A percentile compares a stretch with the other conserved stretches of the same genome.
Evolutionary conservation across 495 filamentous ascomycete genomes (phyloP).

Genomic region (Parmelia sp.): DNA sequence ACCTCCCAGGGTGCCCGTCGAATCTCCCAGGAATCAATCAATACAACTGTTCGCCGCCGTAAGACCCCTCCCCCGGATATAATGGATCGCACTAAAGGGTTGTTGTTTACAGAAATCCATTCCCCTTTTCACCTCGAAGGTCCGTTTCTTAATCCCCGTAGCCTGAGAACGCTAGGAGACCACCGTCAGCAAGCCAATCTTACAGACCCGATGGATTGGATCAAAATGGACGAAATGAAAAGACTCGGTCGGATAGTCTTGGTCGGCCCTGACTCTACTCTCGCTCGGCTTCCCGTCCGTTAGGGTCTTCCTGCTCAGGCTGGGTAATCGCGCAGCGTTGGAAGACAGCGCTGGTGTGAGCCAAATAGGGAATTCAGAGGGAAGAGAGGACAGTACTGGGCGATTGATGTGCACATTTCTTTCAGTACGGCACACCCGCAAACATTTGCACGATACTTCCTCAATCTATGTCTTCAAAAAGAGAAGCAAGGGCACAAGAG

Average conservation of each 20-base stretch:
- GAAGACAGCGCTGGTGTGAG: too few relatives aligned
- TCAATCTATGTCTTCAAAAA: too few relatives aligned
- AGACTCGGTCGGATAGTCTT: background rate
- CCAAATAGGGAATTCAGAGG: too few relatives aligned
- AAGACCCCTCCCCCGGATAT: background rate
- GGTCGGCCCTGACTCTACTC: background rate
- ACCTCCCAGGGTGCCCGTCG: background rate
- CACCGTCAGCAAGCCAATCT: background rate
- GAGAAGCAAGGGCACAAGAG: too few relatives aligned
- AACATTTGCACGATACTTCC: too few relatives aligned
- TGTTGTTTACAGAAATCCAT: background rate
- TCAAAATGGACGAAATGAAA: background rate
- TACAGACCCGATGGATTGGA: background rate
- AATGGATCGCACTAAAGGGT: background rate
- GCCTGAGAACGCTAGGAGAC: background rate
- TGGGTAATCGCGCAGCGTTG: background rate
- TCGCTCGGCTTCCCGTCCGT: background rate
- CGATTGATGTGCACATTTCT: too few relatives aligned
- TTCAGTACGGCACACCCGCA: too few relatives aligned
- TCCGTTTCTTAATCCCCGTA: background rate
- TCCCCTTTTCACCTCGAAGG: background rate
- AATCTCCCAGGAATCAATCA: background rate
- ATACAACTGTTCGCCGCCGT: background rate
- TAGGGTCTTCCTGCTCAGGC: background rate
- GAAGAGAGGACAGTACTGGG: too few relatives aligned